Base-by-base conservation (phyloP, 345 rosid species). In the Populus pruinosa region DNA sequence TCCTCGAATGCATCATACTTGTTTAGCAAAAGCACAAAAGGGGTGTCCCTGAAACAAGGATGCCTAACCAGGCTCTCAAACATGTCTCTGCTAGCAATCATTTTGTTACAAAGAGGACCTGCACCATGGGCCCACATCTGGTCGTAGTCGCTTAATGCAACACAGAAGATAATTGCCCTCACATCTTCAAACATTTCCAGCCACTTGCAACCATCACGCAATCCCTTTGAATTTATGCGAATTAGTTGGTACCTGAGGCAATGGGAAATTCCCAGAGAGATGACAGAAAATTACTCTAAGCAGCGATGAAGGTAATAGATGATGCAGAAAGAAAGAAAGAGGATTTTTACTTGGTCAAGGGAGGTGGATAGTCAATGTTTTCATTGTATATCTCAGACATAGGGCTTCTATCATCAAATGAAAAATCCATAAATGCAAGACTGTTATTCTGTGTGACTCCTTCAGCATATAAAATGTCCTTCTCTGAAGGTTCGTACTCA, bases 161-260 rank as follows among this genome's bases (percentile, higher is more conserved):
- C 83, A 27, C 90, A 88, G 86, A 90, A 88, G 62, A 86, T 82
- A 73, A 90, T 86, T 21, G 84, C 89, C 63, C 90, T 81, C 53
- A 83, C 86, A 12, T 90, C 91, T 85, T 88, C 91, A 71, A 90
- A 90, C 93, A 90, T 90, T 76, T 86, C 90, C 78, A 90, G 80
- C 93, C 90, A 88, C 78, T 90, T 90, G 78, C 88, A 87, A 9
- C 90, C 87, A 21, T 88, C 89, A 43, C 79, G 77, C 82, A 88
- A 76, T 70, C 90, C 93, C 70, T 83, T 88, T 35, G 93, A 75
- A 76, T 85, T 83, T 79, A 88, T 74, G 73, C 90, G 86, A 62
- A 90, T 88, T 11, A 90, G 83, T 78, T 88, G 90, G 78, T 84
- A 90, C 84, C 93, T 90, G 75, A 69, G 55, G 47, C 55, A 68